Evolutionary conservation across 2,329 filamentous ascomycete genomes (phyloP).

Genomic region (Aspergillus persii): DNA sequence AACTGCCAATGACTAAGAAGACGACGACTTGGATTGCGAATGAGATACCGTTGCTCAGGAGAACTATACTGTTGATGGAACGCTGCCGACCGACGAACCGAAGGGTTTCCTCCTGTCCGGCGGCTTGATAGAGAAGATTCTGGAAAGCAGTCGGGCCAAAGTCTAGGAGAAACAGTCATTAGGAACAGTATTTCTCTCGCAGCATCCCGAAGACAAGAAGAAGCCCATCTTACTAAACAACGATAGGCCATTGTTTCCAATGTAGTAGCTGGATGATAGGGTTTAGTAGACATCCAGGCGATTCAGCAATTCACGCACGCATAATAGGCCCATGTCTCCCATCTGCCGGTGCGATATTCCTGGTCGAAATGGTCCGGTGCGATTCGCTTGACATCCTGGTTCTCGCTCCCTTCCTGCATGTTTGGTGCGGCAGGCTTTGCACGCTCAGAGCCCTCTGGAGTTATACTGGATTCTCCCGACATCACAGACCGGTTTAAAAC

Average conservation of each 20-base stretch:
- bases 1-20: conserved; percentile 47
- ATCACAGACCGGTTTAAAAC: background rate
- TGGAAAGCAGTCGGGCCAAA: conserved; percentile 65
- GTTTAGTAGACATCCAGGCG: conserved; percentile 17
- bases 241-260: conserved; percentile 63
- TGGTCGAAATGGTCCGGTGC: conserved; percentile 57
- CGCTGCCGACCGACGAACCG: conserved; percentile 56
- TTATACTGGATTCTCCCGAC: background rate
- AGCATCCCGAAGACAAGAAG: background rate
- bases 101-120: conserved; percentile 53
- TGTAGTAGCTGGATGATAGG: conserved; percentile 54
- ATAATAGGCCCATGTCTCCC: conserved; percentile 60
- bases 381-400: conserved; percentile 36
- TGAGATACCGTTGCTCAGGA: conserved; percentile 64
- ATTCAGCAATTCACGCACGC: conserved; percentile 32
- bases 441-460: background rate
- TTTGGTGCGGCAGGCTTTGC: background rate
- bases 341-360: conserved; percentile 50
- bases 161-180: conserved; percentile 32
- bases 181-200: background rate
- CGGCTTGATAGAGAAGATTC: conserved; percentile 62
- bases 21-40: conserved; percentile 64
- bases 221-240: conserved; percentile 51
- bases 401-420: background rate
- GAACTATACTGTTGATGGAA: conserved; percentile 64